phyloP scores from a whole-genome alignment of 2,329 filamentous ascomycete genomes.

The Leptodontidium sp. region DNA sequence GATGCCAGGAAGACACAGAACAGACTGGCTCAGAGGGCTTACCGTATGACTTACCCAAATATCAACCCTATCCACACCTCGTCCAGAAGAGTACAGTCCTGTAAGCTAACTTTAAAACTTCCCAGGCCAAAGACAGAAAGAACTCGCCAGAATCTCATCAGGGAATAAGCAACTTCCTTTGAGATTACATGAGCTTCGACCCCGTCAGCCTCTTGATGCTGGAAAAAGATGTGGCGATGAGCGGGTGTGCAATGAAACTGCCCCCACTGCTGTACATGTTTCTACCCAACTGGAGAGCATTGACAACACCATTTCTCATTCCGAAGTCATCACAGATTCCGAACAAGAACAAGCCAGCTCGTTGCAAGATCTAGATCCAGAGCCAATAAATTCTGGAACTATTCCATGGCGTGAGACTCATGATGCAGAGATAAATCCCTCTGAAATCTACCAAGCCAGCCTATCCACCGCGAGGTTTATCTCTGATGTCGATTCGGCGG shows the following conservation, averaged over 20 bases:
- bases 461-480: background rate
- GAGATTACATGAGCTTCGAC: slow-evolving; percentile 18
- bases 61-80: too few relatives aligned
- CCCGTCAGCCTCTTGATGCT: slow-evolving; percentile 21
- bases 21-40: slow-evolving; percentile 47
- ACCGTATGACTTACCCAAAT: slow-evolving; percentile 42
- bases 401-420: background rate
- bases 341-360: background rate
- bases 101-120: too few relatives aligned
- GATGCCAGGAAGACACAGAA: slow-evolving; percentile 51
- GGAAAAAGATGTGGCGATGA: too few relatives aligned
- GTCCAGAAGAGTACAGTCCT: too few relatives aligned
- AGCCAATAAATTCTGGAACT: background rate
- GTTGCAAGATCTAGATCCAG: background rate
- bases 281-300: background rate
- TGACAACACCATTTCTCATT: background rate
- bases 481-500: background rate
- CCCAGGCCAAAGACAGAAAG: slow-evolving; percentile 36
- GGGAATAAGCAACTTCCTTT: background rate
- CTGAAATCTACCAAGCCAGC: background rate
- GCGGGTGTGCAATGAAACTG: too few relatives aligned
- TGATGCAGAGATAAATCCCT: background rate
- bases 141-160: slow-evolving; percentile 5
- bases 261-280: too few relatives aligned
- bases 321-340: too few relatives aligned